A percentile compares a stretch with the other conserved stretches of the same genome.
phyloP scores from a whole-genome alignment of 2,329 filamentous ascomycete genomes.

The Onygenales sp. region DNA sequence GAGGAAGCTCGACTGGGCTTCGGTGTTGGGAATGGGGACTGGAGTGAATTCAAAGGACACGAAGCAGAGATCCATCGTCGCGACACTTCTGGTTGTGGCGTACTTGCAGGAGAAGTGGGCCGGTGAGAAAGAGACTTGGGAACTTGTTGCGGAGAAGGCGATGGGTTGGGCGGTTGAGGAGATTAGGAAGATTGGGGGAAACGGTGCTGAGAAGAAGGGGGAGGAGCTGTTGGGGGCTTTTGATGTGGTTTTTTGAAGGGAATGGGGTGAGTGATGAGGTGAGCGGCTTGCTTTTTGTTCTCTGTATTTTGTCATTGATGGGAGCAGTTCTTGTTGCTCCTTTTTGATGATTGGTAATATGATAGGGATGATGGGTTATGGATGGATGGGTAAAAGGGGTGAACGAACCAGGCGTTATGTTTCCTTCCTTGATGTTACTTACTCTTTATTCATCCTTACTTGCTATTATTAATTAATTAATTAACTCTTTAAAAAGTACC shows the following conservation, averaged over 20 bases:
- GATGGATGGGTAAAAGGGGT: too few relatives aligned
- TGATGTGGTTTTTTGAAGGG: neutral
- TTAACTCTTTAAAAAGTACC: too few relatives aligned
- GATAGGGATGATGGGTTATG: too few relatives aligned
- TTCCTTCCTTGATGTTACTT: too few relatives aligned
- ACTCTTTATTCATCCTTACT: too few relatives aligned
- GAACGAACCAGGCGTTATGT: too few relatives aligned
- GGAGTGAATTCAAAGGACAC: slow-evolving; percentile 3
- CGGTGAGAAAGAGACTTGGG: slow-evolving; percentile 49
- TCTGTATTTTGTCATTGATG: too few relatives aligned
- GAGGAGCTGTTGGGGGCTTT: neutral
- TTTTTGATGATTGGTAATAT: too few relatives aligned
- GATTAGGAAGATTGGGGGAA: neutral
- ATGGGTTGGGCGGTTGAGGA: slow-evolving; percentile 33
- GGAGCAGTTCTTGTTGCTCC: too few relatives aligned
- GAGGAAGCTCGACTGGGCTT: slow-evolving; percentile 4
- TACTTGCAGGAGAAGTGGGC: slow-evolving; percentile 40
- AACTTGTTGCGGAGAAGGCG: slow-evolving; percentile 54
- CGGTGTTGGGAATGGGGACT: slow-evolving; percentile 1
- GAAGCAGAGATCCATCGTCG: slow-evolving; percentile 5
- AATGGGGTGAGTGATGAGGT: neutral
- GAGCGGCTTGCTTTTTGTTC: too few relatives aligned
- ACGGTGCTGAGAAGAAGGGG: neutral
- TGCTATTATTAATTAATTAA: too few relatives aligned
- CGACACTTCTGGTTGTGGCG: slow-evolving; percentile 37